These are phyloP conservation scores for Starmera amethionina DNA, from an alignment of 805 yeast species.

Conservation along the genomic window DNA sequence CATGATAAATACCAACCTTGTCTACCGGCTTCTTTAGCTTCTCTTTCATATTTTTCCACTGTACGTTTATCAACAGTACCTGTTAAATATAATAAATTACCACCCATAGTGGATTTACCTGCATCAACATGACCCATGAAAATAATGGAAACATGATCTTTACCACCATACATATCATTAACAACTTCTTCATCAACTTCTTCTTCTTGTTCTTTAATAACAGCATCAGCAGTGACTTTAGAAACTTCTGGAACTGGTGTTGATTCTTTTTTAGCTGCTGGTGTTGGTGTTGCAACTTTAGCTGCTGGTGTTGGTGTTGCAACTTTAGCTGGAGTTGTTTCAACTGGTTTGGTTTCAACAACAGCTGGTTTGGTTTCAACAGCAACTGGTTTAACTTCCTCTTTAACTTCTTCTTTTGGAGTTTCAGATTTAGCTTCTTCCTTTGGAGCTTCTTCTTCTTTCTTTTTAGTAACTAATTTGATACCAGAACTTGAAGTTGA, in stretches of 20 bases:
- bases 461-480: conserved; percentile 39
- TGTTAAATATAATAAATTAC: conserved; percentile 84
- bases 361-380: conserved; percentile 3
- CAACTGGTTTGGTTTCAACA: conserved; percentile 8
- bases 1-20: conserved; percentile 99
- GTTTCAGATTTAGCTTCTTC: conserved; percentile 19
- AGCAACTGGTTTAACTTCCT: conserved; percentile 10
- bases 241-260: conserved; percentile 12
- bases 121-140: conserved; percentile 99
- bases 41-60: conserved; percentile 94
- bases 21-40: conserved; percentile 98
- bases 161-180: conserved; percentile 91
- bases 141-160: conserved; percentile 92
- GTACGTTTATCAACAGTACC: conserved; percentile 99
- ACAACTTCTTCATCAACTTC: conserved; percentile 80
- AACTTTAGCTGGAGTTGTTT: conserved; percentile 7
- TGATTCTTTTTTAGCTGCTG: conserved; percentile 9
- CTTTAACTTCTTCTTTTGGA: conserved; percentile 16
- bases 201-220: conserved; percentile 65
- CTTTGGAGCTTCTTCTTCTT: conserved; percentile 17
- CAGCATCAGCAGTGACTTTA: conserved; percentile 30
- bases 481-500: conserved; percentile 57
- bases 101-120: conserved; percentile 99
- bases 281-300: neutral
- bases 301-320: conserved; percentile 3